phyloP scores from a whole-genome alignment of 139 green algal genomes.

The Haematococcus sp. region DNA sequence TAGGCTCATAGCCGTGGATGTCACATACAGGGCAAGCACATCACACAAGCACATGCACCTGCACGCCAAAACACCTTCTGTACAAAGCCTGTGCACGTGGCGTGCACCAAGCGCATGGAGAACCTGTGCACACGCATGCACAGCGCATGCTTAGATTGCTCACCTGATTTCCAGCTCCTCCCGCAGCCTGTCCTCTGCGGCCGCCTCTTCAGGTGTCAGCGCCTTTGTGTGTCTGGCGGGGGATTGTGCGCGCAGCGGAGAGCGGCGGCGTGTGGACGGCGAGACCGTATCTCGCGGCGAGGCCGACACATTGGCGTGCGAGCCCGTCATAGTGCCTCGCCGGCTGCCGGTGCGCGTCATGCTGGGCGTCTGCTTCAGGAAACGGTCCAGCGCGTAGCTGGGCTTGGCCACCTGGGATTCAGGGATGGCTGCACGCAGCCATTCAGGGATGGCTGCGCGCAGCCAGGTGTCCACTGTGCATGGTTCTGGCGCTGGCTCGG shows the following conservation, averaged over 20 bases:
- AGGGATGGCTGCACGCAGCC: conserved; percentile 42
- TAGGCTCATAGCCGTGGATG: no score
- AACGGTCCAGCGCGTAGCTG: conserved; percentile 4
- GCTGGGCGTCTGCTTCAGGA: conserved; percentile 14
- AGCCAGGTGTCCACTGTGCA: conserved; percentile 38
- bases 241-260: neutral
- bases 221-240: conserved; percentile 3
- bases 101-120: no score
- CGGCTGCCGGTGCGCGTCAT: neutral
- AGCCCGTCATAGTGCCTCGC: conserved; percentile 10
- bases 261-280: neutral
- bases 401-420: conserved; percentile 1
- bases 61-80: no score
- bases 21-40: no score
- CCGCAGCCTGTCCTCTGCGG: conserved; percentile 47
- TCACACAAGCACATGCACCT: neutral
- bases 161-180: conserved; percentile 50
- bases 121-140: no score
- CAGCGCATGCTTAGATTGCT: neutral
- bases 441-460: no score
- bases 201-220: conserved; percentile 36
- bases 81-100: no score
- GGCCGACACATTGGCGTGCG: neutral
- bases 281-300: neutral
- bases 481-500: conserved; percentile 38